phyloP scores from a whole-genome alignment of 768 basidiomycete species.

The Austroboletus eburneus region DNA sequence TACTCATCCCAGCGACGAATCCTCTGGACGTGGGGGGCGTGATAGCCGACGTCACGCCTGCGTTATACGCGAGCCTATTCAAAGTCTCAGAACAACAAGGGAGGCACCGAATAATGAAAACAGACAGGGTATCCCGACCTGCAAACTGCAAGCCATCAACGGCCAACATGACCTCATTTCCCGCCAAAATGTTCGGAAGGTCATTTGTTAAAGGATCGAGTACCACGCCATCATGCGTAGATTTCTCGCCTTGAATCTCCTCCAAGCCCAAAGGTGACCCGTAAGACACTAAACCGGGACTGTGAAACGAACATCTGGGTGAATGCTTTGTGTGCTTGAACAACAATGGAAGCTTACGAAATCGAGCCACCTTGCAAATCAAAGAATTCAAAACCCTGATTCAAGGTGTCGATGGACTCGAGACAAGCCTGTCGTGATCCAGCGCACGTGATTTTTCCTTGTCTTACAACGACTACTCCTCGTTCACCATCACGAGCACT shows the following conservation, averaged over 20 bases:
- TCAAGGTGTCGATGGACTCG: constrained; percentile 5
- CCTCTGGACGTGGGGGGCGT: constrained; percentile 50
- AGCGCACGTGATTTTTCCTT: constrained; percentile 54
- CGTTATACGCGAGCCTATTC: constrained; percentile 60
- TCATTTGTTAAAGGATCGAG: constrained; percentile 35
- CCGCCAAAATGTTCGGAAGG: constrained; percentile 35
- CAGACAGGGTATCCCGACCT: constrained; percentile 54
- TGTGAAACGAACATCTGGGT: constrained; percentile 25
- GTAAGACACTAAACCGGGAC: constrained; percentile 43
- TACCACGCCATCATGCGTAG: constrained; percentile 58
- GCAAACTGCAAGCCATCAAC: constrained; percentile 71
- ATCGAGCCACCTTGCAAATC: constrained; percentile 66
- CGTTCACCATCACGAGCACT: constrained; percentile 7
- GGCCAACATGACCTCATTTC: constrained; percentile 48
- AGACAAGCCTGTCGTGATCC: constrained; percentile 34
- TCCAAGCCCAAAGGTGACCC: constrained; percentile 46
- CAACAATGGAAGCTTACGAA: constrained; percentile 32
- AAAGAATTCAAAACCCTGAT: constrained; percentile 36
- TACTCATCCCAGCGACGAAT: constrained; percentile 54
- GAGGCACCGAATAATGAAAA: constrained; percentile 3
- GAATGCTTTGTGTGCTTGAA: not conserved
- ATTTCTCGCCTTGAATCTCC: constrained; percentile 51
- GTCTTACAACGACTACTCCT: constrained; percentile 46
- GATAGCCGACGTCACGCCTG: constrained; percentile 61
- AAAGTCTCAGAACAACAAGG: constrained; percentile 2